A percentile compares a stretch with the other conserved stretches of the same genome.
Evolutionary conservation across 306 rosid genomes (phyloP).

Genomic region (Gastrolobium villosum): DNA sequence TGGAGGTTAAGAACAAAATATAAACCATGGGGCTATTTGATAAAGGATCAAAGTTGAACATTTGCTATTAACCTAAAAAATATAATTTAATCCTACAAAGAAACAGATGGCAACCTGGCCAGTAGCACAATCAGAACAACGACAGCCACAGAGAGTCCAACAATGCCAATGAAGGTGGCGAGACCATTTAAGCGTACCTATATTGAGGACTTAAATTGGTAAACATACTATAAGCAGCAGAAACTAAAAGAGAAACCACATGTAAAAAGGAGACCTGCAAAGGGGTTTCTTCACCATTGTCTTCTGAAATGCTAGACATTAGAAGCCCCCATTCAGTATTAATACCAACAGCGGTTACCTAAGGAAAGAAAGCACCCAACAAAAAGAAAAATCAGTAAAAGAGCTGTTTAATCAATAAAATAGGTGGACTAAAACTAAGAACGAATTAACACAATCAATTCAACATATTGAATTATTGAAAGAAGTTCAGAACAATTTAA

Average conservation of each 20-base stretch:
- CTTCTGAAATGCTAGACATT: slow-evolving; percentile 85
- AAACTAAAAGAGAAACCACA: neutral
- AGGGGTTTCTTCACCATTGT: slow-evolving; percentile 85
- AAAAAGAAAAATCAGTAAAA: neutral
- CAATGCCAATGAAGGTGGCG: slow-evolving; percentile 79
- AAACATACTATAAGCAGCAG: neutral
- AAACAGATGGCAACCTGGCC: slow-evolving; percentile 62
- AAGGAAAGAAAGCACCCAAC: neutral
- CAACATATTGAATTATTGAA: slow-evolving; percentile 13
- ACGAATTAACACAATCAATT: neutral
- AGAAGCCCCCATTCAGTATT: slow-evolving; percentile 89
- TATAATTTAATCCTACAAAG: slow-evolving; percentile 26
- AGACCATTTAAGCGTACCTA: slow-evolving; percentile 84
- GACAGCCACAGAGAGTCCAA: slow-evolving; percentile 75
- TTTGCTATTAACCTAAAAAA: neutral
- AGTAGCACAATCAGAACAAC: slow-evolving; percentile 71
- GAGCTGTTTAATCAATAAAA: no score
- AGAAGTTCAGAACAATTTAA: slow-evolving; percentile 8
- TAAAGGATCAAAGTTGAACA: slow-evolving; percentile 21
- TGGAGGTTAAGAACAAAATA: neutral
- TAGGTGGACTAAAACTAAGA: neutral
- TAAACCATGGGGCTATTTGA: neutral
- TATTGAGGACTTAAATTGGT: slow-evolving; percentile 18
- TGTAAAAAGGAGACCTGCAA: slow-evolving; percentile 64
- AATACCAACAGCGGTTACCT: slow-evolving; percentile 80